Evolutionary conservation across 139 green algal species (phyloP).

Genomic region (Marvania coccoides): DNA sequence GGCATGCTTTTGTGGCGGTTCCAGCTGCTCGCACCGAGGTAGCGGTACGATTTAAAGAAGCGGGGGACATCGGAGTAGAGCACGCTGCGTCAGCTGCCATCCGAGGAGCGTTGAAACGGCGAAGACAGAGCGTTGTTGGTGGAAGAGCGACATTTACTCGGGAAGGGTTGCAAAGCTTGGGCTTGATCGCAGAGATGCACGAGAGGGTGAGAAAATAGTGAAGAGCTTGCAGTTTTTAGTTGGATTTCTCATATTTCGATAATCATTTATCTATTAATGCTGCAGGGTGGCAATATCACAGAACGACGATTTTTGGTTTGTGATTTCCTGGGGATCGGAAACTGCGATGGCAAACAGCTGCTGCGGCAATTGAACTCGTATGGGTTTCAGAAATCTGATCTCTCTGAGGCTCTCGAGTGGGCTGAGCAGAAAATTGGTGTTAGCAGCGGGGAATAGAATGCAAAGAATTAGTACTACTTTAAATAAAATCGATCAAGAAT

Average conservation of each 20-base stretch:
- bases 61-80: constrained; percentile 42
- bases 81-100: constrained; percentile 25
- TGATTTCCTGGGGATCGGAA: constrained; percentile 21
- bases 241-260: not conserved
- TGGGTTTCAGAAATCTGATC: constrained; percentile 16
- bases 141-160: constrained; percentile 11
- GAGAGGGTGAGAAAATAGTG: not conserved
- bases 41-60: constrained; percentile 17
- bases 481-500: not conserved
- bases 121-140: not conserved
- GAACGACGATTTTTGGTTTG: constrained; percentile 11
- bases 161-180: constrained; percentile 19
- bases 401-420: constrained; percentile 11
- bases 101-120: constrained; percentile 1
- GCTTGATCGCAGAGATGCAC: constrained; percentile 19
- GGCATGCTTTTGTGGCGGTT: constrained; percentile 37
- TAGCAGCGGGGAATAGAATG: not conserved
- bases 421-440: not conserved
- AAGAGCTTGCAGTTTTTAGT: no score
- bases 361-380: constrained; percentile 33
- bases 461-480: not conserved
- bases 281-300: constrained; percentile 14
- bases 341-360: constrained; percentile 40
- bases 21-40: not conserved
- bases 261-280: not conserved